These are phyloP conservation scores for Plectranthus barbatus DNA, from an alignment of 257 asterid species.

Conservation along the genomic window DNA sequence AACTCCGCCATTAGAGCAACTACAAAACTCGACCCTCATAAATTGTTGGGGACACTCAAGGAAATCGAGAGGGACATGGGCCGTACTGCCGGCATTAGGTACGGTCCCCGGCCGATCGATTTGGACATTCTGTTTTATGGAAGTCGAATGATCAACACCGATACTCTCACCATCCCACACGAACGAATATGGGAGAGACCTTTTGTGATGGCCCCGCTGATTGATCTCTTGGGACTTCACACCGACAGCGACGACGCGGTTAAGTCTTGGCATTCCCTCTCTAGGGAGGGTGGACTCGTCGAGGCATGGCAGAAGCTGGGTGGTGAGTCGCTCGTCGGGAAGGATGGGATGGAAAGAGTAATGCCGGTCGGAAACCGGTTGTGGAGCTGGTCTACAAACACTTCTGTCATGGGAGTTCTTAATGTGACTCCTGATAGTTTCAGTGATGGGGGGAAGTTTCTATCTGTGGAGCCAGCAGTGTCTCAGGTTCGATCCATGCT, in stretches of 20 bases:
- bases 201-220: constrained; percentile 83
- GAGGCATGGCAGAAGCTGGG: constrained; percentile 82
- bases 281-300: constrained; percentile 44
- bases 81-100: constrained; percentile 74
- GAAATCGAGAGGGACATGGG: constrained; percentile 89
- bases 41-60: constrained; percentile 48
- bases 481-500: constrained; percentile 54
- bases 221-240: constrained; percentile 67
- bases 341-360: constrained; percentile 74
- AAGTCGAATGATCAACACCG: constrained; percentile 48
- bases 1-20: constrained; percentile 80
- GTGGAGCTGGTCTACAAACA: constrained; percentile 65
- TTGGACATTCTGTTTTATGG: constrained; percentile 88
- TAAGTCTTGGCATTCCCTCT: constrained; percentile 58
- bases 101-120: constrained; percentile 93
- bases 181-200: constrained; percentile 94
- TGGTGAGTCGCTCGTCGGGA: constrained; percentile 63
- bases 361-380: constrained; percentile 55
- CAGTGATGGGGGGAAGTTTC: constrained; percentile 82
- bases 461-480: constrained; percentile 49
- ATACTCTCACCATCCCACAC: constrained; percentile 64
- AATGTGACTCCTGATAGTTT: constrained; percentile 91
- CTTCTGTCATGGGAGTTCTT: constrained; percentile 77
- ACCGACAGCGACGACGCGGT: constrained; percentile 36
- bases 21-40: constrained; percentile 68